Percentiles rank a stretch among this genome's conserved stretches.
Conservation (phyloP, 768 basidiomycete genomes). For the Mycena rebaudengoi region DNA sequence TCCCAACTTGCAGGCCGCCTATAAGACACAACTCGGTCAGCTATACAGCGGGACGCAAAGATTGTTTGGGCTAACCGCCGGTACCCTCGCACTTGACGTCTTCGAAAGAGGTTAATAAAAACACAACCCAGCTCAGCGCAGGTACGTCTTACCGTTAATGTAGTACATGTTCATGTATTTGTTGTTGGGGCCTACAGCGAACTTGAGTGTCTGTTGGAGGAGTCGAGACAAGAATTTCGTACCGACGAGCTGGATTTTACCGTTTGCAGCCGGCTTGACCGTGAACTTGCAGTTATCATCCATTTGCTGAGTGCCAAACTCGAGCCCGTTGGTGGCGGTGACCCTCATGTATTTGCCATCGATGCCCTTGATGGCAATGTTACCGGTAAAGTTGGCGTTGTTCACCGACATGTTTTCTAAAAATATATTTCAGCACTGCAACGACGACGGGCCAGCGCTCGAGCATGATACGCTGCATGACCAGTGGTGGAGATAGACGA, state of each 20-base stretch:
- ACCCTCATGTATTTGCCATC: slow-evolving; percentile 3
- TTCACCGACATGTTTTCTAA: not conserved
- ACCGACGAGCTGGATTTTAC: slow-evolving; percentile 8
- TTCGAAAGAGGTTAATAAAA: not conserved
- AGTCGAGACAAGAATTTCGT: not conserved
- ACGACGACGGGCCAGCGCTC: too few species aligned
- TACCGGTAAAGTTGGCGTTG: slow-evolving; percentile 11
- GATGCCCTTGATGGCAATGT: not conserved
- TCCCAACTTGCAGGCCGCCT: not conserved
- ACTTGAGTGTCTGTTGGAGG: too few species aligned
- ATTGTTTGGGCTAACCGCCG: not conserved
- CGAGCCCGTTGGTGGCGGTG: not conserved
- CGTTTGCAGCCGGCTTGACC: not conserved
- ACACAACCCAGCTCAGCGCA: not conserved
- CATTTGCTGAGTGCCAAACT: not conserved
- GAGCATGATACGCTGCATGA: too few species aligned
- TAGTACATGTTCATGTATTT: slow-evolving; percentile 16
- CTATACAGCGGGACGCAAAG: not conserved
- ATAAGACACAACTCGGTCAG: not conserved
- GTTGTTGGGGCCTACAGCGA: not conserved
- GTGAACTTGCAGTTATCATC: not conserved
- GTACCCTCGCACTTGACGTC: slow-evolving; percentile 10
- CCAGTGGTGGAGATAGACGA: too few species aligned
- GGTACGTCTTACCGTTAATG: not conserved
- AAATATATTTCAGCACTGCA: not conserved